Evolutionary conservation across 306 rosid genomes (phyloP).

Genomic region (Vigna unguiculata): DNA sequence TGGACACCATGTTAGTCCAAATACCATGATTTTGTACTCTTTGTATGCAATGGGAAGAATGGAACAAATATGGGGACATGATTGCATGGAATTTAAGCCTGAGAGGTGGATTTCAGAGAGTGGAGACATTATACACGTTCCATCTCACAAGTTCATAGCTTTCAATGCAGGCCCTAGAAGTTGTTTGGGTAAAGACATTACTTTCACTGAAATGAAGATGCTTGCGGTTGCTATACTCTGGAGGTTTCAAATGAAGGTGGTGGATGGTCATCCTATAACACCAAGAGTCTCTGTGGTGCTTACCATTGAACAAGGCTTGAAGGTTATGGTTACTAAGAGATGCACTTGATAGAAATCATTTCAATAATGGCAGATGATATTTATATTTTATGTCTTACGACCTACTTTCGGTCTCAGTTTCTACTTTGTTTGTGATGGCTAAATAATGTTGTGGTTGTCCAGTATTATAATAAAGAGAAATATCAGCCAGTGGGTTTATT

Average conservation of each 20-base stretch:
- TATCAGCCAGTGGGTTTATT: too few relatives aligned
- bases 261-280: not conserved
- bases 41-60: conserved; percentile 30
- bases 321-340: not conserved
- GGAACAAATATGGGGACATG: conserved; percentile 29
- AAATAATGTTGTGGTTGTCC: too few relatives aligned
- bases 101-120: conserved; percentile 15
- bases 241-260: conserved; percentile 14
- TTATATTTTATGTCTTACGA: too few relatives aligned
- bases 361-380: too few relatives aligned
- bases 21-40: not conserved
- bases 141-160: not conserved
- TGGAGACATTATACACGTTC: not conserved
- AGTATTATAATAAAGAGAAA: too few relatives aligned
- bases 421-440: too few relatives aligned
- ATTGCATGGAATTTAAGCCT: conserved; percentile 17
- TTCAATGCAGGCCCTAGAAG: not conserved
- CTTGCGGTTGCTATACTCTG: conserved; percentile 31
- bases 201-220: conserved; percentile 18
- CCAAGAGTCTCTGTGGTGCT: conserved; percentile 15
- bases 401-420: too few relatives aligned
- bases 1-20: not conserved
- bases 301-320: conserved; percentile 28
- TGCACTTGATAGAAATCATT: not conserved
- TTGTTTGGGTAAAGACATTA: not conserved